Evolutionary conservation across 2,329 filamentous ascomycete genomes (phyloP).

Genomic region (Aspergillus fructus): DNA sequence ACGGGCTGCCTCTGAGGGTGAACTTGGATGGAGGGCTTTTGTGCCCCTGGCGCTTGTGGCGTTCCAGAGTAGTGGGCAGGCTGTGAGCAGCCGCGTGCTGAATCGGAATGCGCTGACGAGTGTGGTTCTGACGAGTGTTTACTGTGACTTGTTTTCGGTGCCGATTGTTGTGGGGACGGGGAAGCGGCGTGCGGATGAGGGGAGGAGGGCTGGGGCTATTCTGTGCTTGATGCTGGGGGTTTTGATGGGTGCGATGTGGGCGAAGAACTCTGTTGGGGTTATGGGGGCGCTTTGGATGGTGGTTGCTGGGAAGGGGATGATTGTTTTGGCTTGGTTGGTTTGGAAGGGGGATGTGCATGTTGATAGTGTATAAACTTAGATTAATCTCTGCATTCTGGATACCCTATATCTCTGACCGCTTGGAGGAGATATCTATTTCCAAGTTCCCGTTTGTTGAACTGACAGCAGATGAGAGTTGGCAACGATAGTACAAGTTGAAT

Average conservation of each 20-base stretch:
- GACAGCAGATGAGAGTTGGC: too few relatives aligned
- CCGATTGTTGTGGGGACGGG: conserved; percentile 46
- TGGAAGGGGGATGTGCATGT: conserved; percentile 51
- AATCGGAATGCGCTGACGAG: conserved; percentile 80
- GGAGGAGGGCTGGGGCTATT: conserved; percentile 53
- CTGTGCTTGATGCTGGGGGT: conserved; percentile 55
- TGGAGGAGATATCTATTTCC: too few relatives aligned
- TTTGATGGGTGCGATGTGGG: conserved; percentile 55
- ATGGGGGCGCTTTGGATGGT: conserved; percentile 62
- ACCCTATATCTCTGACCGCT: too few relatives aligned
- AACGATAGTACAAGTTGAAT: too few relatives aligned
- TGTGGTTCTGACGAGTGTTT: conserved; percentile 47
- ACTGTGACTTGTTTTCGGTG: conserved; percentile 77
- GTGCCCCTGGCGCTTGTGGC: conserved; percentile 68
- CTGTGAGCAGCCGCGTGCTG: conserved; percentile 69
- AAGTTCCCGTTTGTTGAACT: too few relatives aligned
- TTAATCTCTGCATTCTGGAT: too few relatives aligned
- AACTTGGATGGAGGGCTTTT: conserved; percentile 58
- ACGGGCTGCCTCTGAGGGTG: background rate
- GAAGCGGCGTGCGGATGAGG: conserved; percentile 51
- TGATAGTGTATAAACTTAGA: background rate
- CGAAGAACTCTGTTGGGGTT: conserved; percentile 52
- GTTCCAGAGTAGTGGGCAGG: conserved; percentile 76
- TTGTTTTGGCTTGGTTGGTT: conserved; percentile 59
- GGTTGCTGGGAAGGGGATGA: conserved; percentile 54